A percentile compares a stretch with the other conserved stretches of the same genome.
These are phyloP conservation scores for Aspergillus novofumigatus DNA, from an alignment of 2,329 filamentous ascomycete species.

Conservation along the genomic window DNA sequence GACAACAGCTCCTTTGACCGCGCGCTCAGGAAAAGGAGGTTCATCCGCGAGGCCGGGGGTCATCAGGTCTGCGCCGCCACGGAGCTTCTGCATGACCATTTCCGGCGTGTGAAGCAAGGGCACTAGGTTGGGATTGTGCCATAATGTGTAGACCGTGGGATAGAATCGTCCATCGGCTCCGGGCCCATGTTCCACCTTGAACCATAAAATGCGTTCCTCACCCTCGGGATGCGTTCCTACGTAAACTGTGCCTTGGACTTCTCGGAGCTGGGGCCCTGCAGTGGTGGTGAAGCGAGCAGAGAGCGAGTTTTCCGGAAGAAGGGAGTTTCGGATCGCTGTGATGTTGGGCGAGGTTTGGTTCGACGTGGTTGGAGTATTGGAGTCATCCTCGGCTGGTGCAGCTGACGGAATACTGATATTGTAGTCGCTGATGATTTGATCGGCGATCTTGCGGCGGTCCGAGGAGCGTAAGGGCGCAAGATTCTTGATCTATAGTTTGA, in stretches of 20 bases:
- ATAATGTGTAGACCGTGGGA: constrained; percentile 60
- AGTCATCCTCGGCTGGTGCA: constrained; percentile 27
- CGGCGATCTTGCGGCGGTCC: constrained; percentile 62
- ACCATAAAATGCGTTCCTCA: constrained; percentile 61
- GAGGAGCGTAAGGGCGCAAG: constrained; percentile 63
- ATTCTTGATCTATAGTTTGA: constrained; percentile 56
- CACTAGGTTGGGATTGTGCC: constrained; percentile 58
- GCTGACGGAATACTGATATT: constrained; percentile 45
- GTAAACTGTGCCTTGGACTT: constrained; percentile 62
- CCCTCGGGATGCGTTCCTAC: constrained; percentile 55
- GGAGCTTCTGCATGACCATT: constrained; percentile 57
- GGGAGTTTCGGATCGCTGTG: constrained; percentile 51
- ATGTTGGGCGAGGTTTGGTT: constrained; percentile 45
- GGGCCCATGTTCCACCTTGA: constrained; percentile 54
- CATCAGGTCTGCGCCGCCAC: constrained; percentile 64
- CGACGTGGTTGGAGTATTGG: constrained; percentile 40
- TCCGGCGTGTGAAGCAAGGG: constrained; percentile 62
- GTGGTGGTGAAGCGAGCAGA: constrained; percentile 64
- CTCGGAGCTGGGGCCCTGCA: constrained; percentile 56
- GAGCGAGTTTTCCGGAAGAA: constrained; percentile 60
- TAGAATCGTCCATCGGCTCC: constrained; percentile 40
- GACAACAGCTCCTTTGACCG: constrained; percentile 58
- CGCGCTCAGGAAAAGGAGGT: constrained; percentile 58
- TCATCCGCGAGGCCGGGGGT: constrained; percentile 62
- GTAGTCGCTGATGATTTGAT: constrained; percentile 63